Base-by-base conservation (phyloP, 257 asterid genomes). In the Jasminum sambac region DNA sequence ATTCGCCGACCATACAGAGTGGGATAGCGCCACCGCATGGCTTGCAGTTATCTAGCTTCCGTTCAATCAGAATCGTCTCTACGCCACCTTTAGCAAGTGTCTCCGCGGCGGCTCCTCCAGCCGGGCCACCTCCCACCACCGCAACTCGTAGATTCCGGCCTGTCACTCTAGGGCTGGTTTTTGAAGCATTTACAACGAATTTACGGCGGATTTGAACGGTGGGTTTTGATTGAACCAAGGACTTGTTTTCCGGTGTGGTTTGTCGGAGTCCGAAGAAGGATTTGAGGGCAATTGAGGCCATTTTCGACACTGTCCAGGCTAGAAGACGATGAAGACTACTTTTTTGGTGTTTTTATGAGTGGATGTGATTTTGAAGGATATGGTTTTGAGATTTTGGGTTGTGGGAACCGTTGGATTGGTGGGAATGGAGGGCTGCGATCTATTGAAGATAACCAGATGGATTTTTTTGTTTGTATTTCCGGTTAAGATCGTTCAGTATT, bases 11-110 rank as follows among this genome's bases (percentile, higher is more conserved):
- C 98, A 93, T 93, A 38, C 98, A 93, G 4, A 93, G 86, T 3
- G 97, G 98, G 36, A 93, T 93, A 0, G 98, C 97, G 13, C 97
- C 98, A 61, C 98, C 97, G 37, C 98, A 93, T 1, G 98, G 98
- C 75, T 93, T 93, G 84, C 96, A 90, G 82, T 93, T 90, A 68
- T 93, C 97, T 59, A 93, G 71, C 82, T 93, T 93, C 1, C 98
- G 84, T 25, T 93, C 98, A 13, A 93, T 84, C 9, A 93, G 86
- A 42, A 90, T 78, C 8, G 98, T 89, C 55, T 93, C 98, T 41
- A 93, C 70, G 0, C 97, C 98, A 0, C 98, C 96, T 69, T 89
- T 84, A 0, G 95, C 89, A 0, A 93, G 89, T 0, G 97, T 90
- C 73, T 93, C 98, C 0, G 97, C 96, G 9, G 98, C 97, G 41